phyloP scores from a whole-genome alignment of 306 rosid species.

The Canavalia ensiformis region DNA sequence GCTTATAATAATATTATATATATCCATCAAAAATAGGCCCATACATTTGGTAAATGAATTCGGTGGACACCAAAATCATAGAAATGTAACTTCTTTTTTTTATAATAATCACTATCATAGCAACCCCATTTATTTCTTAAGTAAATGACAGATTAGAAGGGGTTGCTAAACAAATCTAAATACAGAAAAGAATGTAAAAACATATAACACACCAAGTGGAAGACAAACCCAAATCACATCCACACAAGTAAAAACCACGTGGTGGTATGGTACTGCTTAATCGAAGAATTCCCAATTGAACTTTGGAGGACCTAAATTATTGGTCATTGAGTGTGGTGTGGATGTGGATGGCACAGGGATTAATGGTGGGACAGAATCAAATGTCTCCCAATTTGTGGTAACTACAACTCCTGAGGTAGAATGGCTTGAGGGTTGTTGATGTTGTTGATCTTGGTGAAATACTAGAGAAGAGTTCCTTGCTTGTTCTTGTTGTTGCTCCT shows the following conservation, averaged over 20 bases:
- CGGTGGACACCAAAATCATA: slow-evolving; percentile 44
- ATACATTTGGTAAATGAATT: slow-evolving; percentile 52
- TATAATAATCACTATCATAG: slow-evolving; percentile 61
- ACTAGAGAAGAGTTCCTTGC: slow-evolving; percentile 45
- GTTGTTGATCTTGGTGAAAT: slow-evolving; percentile 43
- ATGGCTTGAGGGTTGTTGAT: slow-evolving; percentile 50
- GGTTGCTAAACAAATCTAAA: slow-evolving; percentile 71
- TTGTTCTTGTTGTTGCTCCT: slow-evolving; percentile 58
- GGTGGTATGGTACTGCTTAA: slow-evolving; percentile 53
- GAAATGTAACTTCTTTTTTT: slow-evolving; percentile 48
- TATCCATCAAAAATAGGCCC: slow-evolving; percentile 47
- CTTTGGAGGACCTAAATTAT: slow-evolving; percentile 66
- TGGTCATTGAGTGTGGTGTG: slow-evolving; percentile 49
- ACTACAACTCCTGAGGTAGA: slow-evolving; percentile 75
- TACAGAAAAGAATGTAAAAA: slow-evolving; percentile 84
- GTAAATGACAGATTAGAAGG: slow-evolving; percentile 58
- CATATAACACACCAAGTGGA: slow-evolving; percentile 65
- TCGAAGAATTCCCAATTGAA: slow-evolving; percentile 91
- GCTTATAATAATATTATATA: neutral
- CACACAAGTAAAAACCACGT: slow-evolving; percentile 56
- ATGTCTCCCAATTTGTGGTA: slow-evolving; percentile 93
- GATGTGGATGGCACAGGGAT: slow-evolving; percentile 58
- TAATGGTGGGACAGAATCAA: slow-evolving; percentile 69
- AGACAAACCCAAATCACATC: slow-evolving; percentile 70
- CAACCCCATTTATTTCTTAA: slow-evolving; percentile 76